Evolutionary conservation across 768 basidiomycete genomes (phyloP).

Genomic region (Russula earlei): DNA sequence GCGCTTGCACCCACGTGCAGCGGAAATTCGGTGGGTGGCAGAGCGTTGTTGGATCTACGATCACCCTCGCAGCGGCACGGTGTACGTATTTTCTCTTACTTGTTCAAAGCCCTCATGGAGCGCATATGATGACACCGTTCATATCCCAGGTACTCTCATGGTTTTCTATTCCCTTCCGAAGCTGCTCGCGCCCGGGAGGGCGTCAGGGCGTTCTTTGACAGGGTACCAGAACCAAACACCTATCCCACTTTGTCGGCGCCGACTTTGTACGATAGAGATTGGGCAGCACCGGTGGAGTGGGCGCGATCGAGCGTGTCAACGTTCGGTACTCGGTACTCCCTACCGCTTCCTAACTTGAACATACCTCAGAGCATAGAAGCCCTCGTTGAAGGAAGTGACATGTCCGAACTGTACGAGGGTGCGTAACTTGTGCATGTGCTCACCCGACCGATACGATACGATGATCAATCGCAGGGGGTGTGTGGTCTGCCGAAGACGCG

Average conservation of each 20-base stretch:
- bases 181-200: slow-evolving; percentile 55
- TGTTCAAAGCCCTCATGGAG: not conserved
- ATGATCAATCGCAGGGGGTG: slow-evolving; percentile 35
- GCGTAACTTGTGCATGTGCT: slow-evolving; percentile 12
- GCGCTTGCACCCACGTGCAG: slow-evolving; percentile 67
- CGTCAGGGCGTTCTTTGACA: slow-evolving; percentile 45
- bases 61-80: slow-evolving; percentile 88
- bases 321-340: slow-evolving; percentile 68
- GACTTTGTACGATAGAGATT: slow-evolving; percentile 22
- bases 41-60: slow-evolving; percentile 98
- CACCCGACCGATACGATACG: not conserved
- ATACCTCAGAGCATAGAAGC: slow-evolving; percentile 75
- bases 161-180: slow-evolving; percentile 90
- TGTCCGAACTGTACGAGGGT: slow-evolving; percentile 67
- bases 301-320: slow-evolving; percentile 79
- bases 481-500: slow-evolving; percentile 51
- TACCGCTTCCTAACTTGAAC: slow-evolving; percentile 57
- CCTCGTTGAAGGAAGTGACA: slow-evolving; percentile 83
- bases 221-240: slow-evolving; percentile 23
- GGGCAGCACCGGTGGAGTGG: slow-evolving; percentile 46
- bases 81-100: slow-evolving; percentile 41
- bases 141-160: slow-evolving; percentile 73
- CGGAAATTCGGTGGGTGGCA: slow-evolving; percentile 77
- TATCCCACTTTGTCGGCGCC: slow-evolving; percentile 22
- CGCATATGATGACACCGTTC: not conserved